phyloP scores from a whole-genome alignment of 2,329 filamentous ascomycete species.

The Geosmithia morbida region DNA sequence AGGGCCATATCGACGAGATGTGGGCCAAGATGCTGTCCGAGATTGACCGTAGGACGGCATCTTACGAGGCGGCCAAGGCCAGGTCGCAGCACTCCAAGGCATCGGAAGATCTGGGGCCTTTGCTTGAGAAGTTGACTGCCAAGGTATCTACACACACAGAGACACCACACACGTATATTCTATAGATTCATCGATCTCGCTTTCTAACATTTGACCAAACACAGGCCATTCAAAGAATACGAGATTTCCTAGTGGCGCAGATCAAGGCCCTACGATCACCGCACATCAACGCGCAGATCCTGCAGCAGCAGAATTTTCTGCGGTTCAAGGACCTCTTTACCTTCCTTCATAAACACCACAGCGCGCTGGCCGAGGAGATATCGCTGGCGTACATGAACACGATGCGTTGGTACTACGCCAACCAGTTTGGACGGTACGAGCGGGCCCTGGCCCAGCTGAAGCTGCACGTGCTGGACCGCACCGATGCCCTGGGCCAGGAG shows the following conservation, averaged over 20 bases:
- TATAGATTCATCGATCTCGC: too few relatives aligned
- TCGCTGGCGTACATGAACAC: slow-evolving; percentile 91
- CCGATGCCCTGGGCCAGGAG: slow-evolving; percentile 71
- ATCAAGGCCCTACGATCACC: slow-evolving; percentile 90
- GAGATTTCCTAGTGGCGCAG: slow-evolving; percentile 87
- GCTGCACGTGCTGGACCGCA: slow-evolving; percentile 68
- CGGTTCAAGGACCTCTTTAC: slow-evolving; percentile 77
- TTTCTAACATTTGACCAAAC: background rate
- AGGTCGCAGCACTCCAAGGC: slow-evolving; percentile 57
- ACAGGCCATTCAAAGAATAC: slow-evolving; percentile 78
- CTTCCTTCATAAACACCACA: slow-evolving; percentile 73
- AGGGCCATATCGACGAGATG: slow-evolving; percentile 76
- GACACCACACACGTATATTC: too few relatives aligned
- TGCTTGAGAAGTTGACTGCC: slow-evolving; percentile 70
- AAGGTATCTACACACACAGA: slow-evolving; percentile 37
- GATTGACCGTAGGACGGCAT: slow-evolving; percentile 61
- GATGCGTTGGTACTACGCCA: slow-evolving; percentile 96
- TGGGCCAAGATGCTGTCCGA: slow-evolving; percentile 79
- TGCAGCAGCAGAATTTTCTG: slow-evolving; percentile 85
- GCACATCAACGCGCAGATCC: slow-evolving; percentile 92
- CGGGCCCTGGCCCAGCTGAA: slow-evolving; percentile 74
- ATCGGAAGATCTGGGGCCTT: slow-evolving; percentile 66
- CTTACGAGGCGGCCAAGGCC: slow-evolving; percentile 49
- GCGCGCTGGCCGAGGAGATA: slow-evolving; percentile 77
- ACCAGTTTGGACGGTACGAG: slow-evolving; percentile 80